phyloP scores from a whole-genome alignment of 306 rosid species.

The Prosopis cineraria region DNA sequence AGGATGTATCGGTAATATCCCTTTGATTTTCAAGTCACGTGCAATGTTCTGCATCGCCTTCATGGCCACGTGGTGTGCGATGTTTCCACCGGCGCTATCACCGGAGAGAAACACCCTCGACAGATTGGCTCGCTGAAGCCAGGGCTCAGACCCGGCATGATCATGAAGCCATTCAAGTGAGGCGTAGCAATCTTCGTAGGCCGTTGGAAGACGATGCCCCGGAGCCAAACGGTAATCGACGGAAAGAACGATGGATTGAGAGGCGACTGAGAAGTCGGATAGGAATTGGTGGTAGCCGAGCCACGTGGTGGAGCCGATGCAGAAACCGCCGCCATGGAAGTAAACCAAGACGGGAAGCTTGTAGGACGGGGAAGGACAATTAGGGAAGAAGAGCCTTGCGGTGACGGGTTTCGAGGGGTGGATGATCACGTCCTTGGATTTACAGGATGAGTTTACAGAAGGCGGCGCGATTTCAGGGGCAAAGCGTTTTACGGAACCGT shows the following conservation, averaged over 20 bases:
- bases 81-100: slow-evolving; percentile 95
- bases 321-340: slow-evolving; percentile 93
- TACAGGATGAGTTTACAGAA: slow-evolving; percentile 44
- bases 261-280: slow-evolving; percentile 52
- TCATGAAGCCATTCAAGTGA: slow-evolving; percentile 68
- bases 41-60: slow-evolving; percentile 35
- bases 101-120: slow-evolving; percentile 75
- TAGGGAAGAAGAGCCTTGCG: slow-evolving; percentile 71
- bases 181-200: slow-evolving; percentile 71
- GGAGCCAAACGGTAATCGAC: slow-evolving; percentile 87
- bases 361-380: not conserved
- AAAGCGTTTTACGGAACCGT: slow-evolving; percentile 75
- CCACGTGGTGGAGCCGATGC: slow-evolving; percentile 90
- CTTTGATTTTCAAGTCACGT: slow-evolving; percentile 47
- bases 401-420: slow-evolving; percentile 59
- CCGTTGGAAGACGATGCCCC: slow-evolving; percentile 67
- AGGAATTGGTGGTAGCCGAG: slow-evolving; percentile 77
- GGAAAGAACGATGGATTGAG: slow-evolving; percentile 59
- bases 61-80: slow-evolving; percentile 65
- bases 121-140: slow-evolving; percentile 55
- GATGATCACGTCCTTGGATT: slow-evolving; percentile 64
- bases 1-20: slow-evolving; percentile 70
- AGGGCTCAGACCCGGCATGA: slow-evolving; percentile 52
- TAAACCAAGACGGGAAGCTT: slow-evolving; percentile 68
- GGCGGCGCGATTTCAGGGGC: slow-evolving; percentile 45